These are phyloP conservation scores for Quercus variabilis DNA, from an alignment of 306 rosid species.

Conservation along the genomic window DNA sequence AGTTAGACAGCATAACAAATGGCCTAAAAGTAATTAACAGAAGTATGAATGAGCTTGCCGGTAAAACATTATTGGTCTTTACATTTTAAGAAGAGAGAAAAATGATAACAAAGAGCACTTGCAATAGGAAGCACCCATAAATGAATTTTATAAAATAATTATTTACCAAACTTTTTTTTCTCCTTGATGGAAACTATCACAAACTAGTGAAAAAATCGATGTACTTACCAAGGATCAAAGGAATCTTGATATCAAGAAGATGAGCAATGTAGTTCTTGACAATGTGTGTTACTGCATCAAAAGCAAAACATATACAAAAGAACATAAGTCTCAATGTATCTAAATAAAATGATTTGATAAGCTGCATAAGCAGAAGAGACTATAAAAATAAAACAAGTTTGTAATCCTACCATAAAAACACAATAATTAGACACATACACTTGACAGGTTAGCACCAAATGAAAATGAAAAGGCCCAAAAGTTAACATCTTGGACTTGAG, in stretches of 20 bases:
- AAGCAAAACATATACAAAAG: constrained; percentile 5
- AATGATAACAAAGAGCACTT: background rate
- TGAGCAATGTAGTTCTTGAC: constrained; percentile 83
- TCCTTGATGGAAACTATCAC: background rate
- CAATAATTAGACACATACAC: background rate
- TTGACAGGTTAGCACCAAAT: background rate
- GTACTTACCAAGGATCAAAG: constrained; percentile 79
- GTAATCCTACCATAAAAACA: background rate
- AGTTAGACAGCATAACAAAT: background rate
- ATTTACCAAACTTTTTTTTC: background rate
- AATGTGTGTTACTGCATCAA: constrained; percentile 75
- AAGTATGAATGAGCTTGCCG: background rate
- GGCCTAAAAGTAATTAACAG: background rate
- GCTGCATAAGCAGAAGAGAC: background rate
- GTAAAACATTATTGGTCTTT: background rate
- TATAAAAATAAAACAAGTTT: constrained; percentile 1
- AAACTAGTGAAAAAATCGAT: background rate
- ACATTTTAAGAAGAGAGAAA: background rate
- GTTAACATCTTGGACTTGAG: background rate
- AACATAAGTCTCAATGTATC: background rate
- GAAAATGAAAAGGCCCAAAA: background rate
- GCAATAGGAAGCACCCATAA: background rate
- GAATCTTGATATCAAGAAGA: constrained; percentile 72
- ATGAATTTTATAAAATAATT: constrained; percentile 4
- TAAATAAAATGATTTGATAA: constrained; percentile 1